Evolutionary conservation across 1,284 basidiomycete species (phyloP), one percentile per base, ranked within the genome.

Genomic region (Cryptococcus sp.): DNA sequence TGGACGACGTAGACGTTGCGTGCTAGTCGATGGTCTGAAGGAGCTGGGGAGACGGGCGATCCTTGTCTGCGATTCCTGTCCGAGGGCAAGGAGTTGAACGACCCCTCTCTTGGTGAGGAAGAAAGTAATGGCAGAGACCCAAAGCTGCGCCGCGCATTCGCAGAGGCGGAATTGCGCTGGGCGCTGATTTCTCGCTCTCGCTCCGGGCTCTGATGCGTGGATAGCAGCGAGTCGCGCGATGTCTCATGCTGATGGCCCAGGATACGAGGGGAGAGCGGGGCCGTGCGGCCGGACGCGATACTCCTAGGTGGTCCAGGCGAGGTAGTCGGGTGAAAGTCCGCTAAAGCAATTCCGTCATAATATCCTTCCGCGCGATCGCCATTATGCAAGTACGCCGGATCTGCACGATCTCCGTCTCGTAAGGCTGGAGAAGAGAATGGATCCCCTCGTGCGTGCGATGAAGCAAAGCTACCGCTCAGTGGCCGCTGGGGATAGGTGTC

Each of bases 1-100:
- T 71, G 69, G 0, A 71, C 69, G 3, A 71, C 66, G 44, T 71
- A 71, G 11, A 71, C 66, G 17, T 67, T 66, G 31, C 67, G 44
- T 15, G 44, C 11, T 35, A 35, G 44, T 42, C 50, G 41, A 13
- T 47, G 27, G 5, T 19, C 25, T 35, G 45, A 35, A 15, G 16
- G 25, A 3, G 22, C 17, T 7, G 47, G 38, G 13, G 60, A 55
- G 44, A 53, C 38, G 13, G 60, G 56, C 45, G 56, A 52, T 17
- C 10, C 19, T n/a, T 52, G 27, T 50, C 7, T 35, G 5, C 31
- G 8, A 35, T 35, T 35, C 38, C 39, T 46, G 27, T 17, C 40
- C 27, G 13, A 35, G 5, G 7, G 19, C 7, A 47, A n/a, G 35
- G 59, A 54, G n/a, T 56, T 38, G 48, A 51, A 55, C 7, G 56